phyloP scores from a whole-genome alignment of 2,329 filamentous ascomycete species.

The Paracoccidioides lutzii region DNA sequence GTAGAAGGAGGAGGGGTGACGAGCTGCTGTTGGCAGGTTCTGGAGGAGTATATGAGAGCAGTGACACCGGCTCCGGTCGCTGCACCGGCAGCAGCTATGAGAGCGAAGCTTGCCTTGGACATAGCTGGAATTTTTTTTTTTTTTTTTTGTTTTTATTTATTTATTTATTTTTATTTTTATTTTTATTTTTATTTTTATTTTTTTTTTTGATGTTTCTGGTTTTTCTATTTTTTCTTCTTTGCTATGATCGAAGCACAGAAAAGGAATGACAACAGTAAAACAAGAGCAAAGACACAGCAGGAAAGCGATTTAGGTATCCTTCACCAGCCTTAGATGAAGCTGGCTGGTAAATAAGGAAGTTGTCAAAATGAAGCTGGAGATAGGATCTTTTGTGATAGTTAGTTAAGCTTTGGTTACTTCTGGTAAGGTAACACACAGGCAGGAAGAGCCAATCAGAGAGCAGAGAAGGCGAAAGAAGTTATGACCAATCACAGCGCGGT shows the following conservation, averaged over 20 bases:
- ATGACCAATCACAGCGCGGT: background rate
- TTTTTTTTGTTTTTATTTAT: background rate
- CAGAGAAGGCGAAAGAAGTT: background rate
- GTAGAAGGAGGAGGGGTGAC: slow-evolving; percentile 24
- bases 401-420: too few relatives aligned
- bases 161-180: background rate
- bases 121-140: slow-evolving; percentile 32
- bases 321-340: background rate
- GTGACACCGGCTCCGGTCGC: slow-evolving; percentile 65
- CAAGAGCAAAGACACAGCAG: background rate
- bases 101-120: slow-evolving; percentile 65
- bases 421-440: background rate
- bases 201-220: background rate
- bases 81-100: slow-evolving; percentile 63
- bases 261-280: background rate
- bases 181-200: background rate
- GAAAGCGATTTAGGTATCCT: background rate
- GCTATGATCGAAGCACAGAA: background rate
- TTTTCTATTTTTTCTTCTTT: background rate
- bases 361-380: background rate
- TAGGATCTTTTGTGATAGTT: too few relatives aligned
- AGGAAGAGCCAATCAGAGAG: slow-evolving; percentile 13
- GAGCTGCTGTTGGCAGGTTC: slow-evolving; percentile 35
- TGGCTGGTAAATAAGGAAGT: background rate
- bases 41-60: slow-evolving; percentile 51